Base-by-base conservation (phyloP, 495 filamentous ascomycete genomes). In the Parmelia sp. region DNA sequence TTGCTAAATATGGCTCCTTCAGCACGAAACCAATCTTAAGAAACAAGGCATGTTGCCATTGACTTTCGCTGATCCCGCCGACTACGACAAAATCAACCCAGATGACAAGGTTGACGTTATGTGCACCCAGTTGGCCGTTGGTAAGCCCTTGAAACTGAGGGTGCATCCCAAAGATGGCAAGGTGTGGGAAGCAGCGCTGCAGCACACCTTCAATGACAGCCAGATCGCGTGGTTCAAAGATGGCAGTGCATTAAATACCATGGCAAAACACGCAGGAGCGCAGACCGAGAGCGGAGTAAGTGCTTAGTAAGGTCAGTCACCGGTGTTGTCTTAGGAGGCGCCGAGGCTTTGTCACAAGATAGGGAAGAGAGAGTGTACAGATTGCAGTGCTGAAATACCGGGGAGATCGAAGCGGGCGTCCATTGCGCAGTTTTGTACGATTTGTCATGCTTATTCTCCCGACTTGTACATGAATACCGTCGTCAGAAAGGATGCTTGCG, bases 21-120 rank as follows among this genome's bases (percentile, higher is more conserved):
- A 80, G 76, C 94, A 98, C 84, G 94, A 98, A 83, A 98, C 94
- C 81, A 98, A 98, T 85, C 79, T 98, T 81, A 98, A 98, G 90
- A 98, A 98, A 88, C 94, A 98, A 85, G 94, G 94, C 81, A 94
- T 98, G 91, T 90, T 98, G 80, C 94, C 94, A 72, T 83, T 98
- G 58, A 96, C 92, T 69, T 98, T 98, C 80, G 74, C 84, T 60
- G 87, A 97, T 73, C 94, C 95, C 33, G 95, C 87, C 74, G 94
- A 98, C 78, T 98, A 98, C 78, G 94, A 98, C 76, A 94, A 89
- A 82, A 96, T 98, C 79, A 83, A 89, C 73, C 90, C 91, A 67
- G 87, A 92, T 36, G 95, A 96, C 84, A 92, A 87, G 78, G 85
- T 96, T 69, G 90, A 96, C 74, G 80, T 98, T 31, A 75, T 91